A percentile compares a stretch with the other conserved stretches of the same genome.
These are phyloP conservation scores for Aegilops bicornis DNA, from an alignment of 176 grass and related monocot species.

Conservation along the genomic window DNA sequence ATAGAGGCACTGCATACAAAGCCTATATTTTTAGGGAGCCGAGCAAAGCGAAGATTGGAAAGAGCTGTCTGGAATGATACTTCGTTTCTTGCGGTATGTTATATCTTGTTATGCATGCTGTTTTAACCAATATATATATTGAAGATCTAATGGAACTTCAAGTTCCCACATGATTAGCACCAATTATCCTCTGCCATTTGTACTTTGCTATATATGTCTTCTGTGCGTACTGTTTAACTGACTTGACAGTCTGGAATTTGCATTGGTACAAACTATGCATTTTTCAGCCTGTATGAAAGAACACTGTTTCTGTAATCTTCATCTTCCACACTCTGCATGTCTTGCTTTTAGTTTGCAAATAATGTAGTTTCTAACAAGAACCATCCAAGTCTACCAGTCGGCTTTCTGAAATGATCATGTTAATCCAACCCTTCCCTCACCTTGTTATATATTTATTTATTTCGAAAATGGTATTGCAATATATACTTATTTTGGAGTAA, in stretches of 20 bases:
- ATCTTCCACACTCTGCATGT: background rate
- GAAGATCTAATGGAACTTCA: background rate
- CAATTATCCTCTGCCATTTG: background rate
- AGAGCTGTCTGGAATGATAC: slow-evolving; percentile 97
- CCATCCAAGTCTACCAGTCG: background rate
- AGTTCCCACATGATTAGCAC: background rate
- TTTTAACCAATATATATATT: slow-evolving; percentile 9
- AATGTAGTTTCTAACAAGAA: background rate
- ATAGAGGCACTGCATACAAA: slow-evolving; percentile 80
- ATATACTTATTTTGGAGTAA: background rate
- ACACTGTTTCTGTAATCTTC: background rate
- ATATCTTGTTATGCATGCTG: slow-evolving; percentile 4
- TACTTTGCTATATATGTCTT: background rate
- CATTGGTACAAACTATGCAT: background rate
- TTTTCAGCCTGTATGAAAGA: background rate
- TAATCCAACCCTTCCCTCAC: background rate
- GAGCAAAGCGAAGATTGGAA: slow-evolving; percentile 79
- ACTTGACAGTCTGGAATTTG: slow-evolving; percentile 8
- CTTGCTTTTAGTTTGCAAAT: slow-evolving; percentile 3
- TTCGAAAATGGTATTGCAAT: background rate
- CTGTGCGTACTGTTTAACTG: background rate
- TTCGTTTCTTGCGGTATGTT: slow-evolving; percentile 87
- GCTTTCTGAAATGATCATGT: background rate
- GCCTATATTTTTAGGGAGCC: slow-evolving; percentile 86
- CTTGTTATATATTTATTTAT: background rate